These are phyloP conservation scores for Pleurotus ostreatus DNA, from an alignment of 768 basidiomycete genomes.

Conservation along the genomic window DNA sequence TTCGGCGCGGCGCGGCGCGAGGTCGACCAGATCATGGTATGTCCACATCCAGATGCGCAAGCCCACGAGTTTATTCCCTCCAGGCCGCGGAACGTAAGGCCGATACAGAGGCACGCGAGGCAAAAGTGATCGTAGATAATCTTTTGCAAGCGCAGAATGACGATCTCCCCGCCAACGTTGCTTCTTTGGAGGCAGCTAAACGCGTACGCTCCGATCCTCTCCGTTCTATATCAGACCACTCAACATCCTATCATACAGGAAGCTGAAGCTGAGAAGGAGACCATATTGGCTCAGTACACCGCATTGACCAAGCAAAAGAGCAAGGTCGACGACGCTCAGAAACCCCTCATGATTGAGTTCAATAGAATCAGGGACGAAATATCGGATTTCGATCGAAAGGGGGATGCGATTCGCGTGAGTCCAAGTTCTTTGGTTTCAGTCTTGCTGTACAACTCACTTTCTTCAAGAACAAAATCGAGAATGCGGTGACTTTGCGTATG, in stretches of 20 bases:
- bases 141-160: conserved; percentile 64
- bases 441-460: conserved; percentile 7
- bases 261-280: conserved; percentile 46
- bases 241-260: conserved; percentile 34
- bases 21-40: conserved; percentile 30
- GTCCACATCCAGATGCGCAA: conserved; percentile 9
- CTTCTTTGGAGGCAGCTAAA: conserved; percentile 50
- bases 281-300: conserved; percentile 43
- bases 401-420: conserved; percentile 42
- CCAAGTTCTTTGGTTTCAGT: not conserved
- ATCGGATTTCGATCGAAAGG: conserved; percentile 43
- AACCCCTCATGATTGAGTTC: conserved; percentile 34
- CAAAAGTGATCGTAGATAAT: conserved; percentile 31
- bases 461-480: conserved; percentile 44
- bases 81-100: conserved; percentile 26
- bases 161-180: conserved; percentile 62
- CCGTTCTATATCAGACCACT: too few relatives aligned
- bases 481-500: conserved; percentile 45
- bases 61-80: not conserved
- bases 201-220: conserved; percentile 32
- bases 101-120: conserved; percentile 19
- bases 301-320: conserved; percentile 41
- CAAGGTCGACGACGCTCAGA: conserved; percentile 43
- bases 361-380: conserved; percentile 47
- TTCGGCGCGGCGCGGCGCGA: conserved; percentile 25